phyloP scores from a whole-genome alignment of 768 basidiomycete genomes.

The Suillus fuscotomentosus region DNA sequence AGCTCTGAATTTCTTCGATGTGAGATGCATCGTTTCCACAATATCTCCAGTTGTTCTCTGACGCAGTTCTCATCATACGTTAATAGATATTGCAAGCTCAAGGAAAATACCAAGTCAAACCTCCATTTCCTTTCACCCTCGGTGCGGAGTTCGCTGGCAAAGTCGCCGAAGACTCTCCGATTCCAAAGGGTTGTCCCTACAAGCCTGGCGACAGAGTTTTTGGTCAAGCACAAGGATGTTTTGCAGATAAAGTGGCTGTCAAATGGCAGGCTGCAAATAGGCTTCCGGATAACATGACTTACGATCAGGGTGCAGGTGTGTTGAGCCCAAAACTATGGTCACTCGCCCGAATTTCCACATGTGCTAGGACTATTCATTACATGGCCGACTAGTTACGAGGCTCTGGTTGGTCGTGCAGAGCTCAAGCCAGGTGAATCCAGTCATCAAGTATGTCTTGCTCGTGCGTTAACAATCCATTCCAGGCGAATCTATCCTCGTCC shows the following conservation, averaged over 20 bases:
- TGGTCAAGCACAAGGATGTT: slow-evolving; percentile 76
- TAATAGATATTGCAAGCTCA: slow-evolving; percentile 78
- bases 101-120: slow-evolving; percentile 87
- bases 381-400: slow-evolving; percentile 94
- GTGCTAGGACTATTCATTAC: slow-evolving; percentile 73
- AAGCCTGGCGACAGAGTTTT: slow-evolving; percentile 88
- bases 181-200: slow-evolving; percentile 77
- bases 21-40: slow-evolving; percentile 20
- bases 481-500: slow-evolving; percentile 93
- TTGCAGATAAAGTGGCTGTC: slow-evolving; percentile 71
- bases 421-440: slow-evolving; percentile 63
- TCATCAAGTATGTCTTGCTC: background rate
- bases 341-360: slow-evolving; percentile 5
- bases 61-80: background rate
- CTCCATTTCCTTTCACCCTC: slow-evolving; percentile 80
- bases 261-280: slow-evolving; percentile 50
- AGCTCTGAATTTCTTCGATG: slow-evolving; percentile 78
- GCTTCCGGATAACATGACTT: slow-evolving; percentile 74
- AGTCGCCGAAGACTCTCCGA: slow-evolving; percentile 66
- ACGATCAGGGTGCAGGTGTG: slow-evolving; percentile 81
- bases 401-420: slow-evolving; percentile 79
- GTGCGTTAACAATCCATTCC: background rate
- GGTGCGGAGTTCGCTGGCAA: slow-evolving; percentile 86
- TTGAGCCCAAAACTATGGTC: background rate
- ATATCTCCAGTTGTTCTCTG: slow-evolving; percentile 11